Conservation (phyloP, 192 early-diverging fungal genomes). For the Linderina pennispora region DNA sequence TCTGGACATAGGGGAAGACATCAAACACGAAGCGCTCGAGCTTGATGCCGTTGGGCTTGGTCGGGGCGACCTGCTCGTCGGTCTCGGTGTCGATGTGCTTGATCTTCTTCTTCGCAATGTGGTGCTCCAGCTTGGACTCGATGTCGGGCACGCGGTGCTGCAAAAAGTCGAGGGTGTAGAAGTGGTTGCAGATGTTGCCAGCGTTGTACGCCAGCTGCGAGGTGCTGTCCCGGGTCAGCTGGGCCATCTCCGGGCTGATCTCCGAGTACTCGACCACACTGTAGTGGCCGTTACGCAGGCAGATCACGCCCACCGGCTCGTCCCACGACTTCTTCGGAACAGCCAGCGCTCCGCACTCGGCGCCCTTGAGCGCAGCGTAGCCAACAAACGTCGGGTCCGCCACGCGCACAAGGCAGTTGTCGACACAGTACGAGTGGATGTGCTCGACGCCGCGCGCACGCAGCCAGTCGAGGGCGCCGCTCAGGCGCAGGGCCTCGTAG, state of each 20-base stretch:
- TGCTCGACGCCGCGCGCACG: constrained; percentile 77
- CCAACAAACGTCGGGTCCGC: constrained; percentile 96
- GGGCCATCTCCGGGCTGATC: constrained; percentile 72
- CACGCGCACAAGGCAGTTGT: constrained; percentile 95
- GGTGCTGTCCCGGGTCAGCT: constrained; percentile 53
- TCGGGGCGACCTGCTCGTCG: constrained; percentile 65
- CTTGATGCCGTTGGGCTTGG: constrained; percentile 92
- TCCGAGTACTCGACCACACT: constrained; percentile 97
- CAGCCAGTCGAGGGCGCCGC: constrained; percentile 77
- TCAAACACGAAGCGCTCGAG: constrained; percentile 99
- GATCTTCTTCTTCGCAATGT: constrained; percentile 98
- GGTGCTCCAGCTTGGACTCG: constrained; percentile 85
- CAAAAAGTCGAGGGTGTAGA: constrained; percentile 90
- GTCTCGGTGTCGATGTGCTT: constrained; percentile 75
- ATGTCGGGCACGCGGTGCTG: constrained; percentile 70
- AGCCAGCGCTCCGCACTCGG: constrained; percentile 93
- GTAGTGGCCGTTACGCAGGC: constrained; percentile 72
- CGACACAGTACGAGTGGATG: constrained; percentile 94
- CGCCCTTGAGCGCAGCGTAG: constrained; percentile 80
- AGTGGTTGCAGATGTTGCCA: constrained; percentile 99
- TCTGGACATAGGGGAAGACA: constrained; percentile 87
- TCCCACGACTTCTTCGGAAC: constrained; percentile 82
- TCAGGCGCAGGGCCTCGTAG: constrained; percentile 83
- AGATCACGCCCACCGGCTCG: constrained; percentile 95
- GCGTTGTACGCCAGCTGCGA: constrained; percentile 74